phyloP scores from a whole-genome alignment of 768 basidiomycete species.

The Boletus vermiculosoides region DNA sequence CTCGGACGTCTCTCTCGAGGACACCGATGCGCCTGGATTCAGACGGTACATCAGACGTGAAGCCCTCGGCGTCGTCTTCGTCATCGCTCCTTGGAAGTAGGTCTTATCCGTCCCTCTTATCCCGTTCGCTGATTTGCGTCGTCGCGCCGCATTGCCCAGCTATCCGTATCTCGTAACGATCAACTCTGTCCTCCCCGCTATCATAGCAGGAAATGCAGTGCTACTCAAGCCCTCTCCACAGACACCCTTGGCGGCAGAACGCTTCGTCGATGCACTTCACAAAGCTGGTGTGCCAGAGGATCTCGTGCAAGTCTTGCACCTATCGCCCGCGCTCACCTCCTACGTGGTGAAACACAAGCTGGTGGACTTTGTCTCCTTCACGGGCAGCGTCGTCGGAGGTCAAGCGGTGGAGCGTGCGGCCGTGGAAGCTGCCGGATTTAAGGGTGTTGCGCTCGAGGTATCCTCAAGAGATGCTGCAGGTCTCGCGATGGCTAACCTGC shows the following conservation, averaged over 20 bases:
- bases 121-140: background rate
- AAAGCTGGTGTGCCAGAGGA: constrained; percentile 76
- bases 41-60: constrained; percentile 78
- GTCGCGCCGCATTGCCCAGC: constrained; percentile 39
- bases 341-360: constrained; percentile 60
- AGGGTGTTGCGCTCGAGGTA: constrained; percentile 85
- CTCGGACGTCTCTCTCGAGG: constrained; percentile 67
- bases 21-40: constrained; percentile 83
- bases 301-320: constrained; percentile 73
- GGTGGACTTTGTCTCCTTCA: constrained; percentile 87
- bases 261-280: constrained; percentile 66
- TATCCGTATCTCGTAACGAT: constrained; percentile 88
- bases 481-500: constrained; percentile 4
- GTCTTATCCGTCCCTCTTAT: constrained; percentile 26
- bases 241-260: constrained; percentile 86
- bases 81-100: constrained; percentile 93
- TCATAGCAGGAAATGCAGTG: constrained; percentile 88
- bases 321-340: constrained; percentile 60
- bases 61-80: constrained; percentile 83
- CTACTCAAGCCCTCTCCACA: constrained; percentile 96
- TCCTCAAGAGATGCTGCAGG: background rate
- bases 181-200: constrained; percentile 89
- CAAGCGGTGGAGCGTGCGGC: constrained; percentile 71
- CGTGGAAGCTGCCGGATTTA: constrained; percentile 65
- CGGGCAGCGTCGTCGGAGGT: constrained; percentile 82